phyloP scores from a whole-genome alignment of 2,329 filamentous ascomycete species.

The Macrophomina tecta region DNA sequence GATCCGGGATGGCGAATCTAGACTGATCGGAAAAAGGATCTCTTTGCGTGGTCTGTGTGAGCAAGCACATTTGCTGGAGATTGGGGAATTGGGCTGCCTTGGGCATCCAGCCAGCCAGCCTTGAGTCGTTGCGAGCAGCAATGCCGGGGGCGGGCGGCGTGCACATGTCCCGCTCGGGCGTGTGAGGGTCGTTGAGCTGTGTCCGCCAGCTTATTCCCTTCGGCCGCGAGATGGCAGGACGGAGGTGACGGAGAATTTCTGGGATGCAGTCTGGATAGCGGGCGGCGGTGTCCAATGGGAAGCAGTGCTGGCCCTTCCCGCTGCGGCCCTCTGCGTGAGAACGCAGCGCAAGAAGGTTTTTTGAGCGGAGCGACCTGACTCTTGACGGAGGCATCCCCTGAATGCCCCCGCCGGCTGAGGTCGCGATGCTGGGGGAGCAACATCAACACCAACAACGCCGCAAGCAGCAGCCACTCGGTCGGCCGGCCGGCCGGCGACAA shows the following conservation, averaged over 20 bases:
- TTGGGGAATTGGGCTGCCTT: conserved; percentile 5
- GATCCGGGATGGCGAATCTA: conserved; percentile 2
- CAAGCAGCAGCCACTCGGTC: not conserved
- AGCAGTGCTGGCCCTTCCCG: not conserved
- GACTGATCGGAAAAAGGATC: conserved; percentile 5
- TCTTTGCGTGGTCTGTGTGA: not conserved
- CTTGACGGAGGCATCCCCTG: conserved; percentile 18
- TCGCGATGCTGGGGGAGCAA: not conserved
- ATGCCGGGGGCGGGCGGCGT: not conserved
- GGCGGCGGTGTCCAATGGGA: conserved; percentile 19
- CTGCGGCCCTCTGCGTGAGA: conserved; percentile 7
- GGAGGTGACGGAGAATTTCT: not conserved
- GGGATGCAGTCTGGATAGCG: conserved; percentile 17
- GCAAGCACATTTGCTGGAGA: conserved; percentile 3
- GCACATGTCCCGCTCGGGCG: not conserved
- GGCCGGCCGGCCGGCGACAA: conserved; percentile 4
- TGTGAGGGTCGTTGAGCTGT: not conserved
- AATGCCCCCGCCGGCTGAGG: not conserved
- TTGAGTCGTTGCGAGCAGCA: not conserved
- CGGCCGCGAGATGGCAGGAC: conserved; percentile 5
- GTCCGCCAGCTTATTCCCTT: not conserved
- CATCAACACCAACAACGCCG: not conserved
- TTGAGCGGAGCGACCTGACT: conserved; percentile 7
- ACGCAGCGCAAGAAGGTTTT: conserved; percentile 1
- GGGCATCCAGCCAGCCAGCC: not conserved